Base-by-base conservation (phyloP, 768 basidiomycete genomes). In the Coprinopsis marcescibilis region DNA sequence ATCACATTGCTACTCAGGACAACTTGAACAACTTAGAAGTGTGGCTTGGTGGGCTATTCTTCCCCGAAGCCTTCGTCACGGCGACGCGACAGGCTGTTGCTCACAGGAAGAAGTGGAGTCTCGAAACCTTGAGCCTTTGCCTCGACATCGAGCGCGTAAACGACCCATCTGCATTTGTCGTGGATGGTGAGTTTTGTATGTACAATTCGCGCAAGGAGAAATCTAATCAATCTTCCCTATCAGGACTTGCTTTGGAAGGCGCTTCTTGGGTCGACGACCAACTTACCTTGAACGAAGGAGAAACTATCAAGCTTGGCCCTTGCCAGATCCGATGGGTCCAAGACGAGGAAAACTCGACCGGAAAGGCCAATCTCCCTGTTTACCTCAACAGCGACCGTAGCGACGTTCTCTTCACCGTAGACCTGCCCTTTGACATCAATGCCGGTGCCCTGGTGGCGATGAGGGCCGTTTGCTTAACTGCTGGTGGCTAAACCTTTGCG, bases 41-140 rank as follows among this genome's bases (percentile, higher is more conserved):
- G 36, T 91, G 90, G 88, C 78, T 98, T 12, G 93, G 95, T 19
- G 89, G 90, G 0, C 65, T 99, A 47, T 97, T 98, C 76, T 93
- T 89, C 77, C 96, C 95, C 0, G 90, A 94, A 59, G 94, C 93
- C 2, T 98, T 92, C 61, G 77, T 98, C 57, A 97, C 95, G 1
- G 95, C 95, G 1, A 94, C 92, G 2, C 77, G 95, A 42, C 95
- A 99, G 64, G 82, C 89, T n/a, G 88, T 93, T 3, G 96, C 95
- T 2, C 94, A 97, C 61, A 75, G 83, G 46, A 91, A 86, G 68
- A 81, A 83, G 54, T 90, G 89, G 86, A 94, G 91, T 64, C 67
- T 99, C 52, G 95, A 99, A 65, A 91, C 89, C 6, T 62, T 98
- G 56, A 71, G 78, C 47, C 65, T 98, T 29, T 69, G 83, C 47